Evolutionary conservation across 768 basidiomycete species (phyloP).

Genomic region (Daedalea quercina): DNA sequence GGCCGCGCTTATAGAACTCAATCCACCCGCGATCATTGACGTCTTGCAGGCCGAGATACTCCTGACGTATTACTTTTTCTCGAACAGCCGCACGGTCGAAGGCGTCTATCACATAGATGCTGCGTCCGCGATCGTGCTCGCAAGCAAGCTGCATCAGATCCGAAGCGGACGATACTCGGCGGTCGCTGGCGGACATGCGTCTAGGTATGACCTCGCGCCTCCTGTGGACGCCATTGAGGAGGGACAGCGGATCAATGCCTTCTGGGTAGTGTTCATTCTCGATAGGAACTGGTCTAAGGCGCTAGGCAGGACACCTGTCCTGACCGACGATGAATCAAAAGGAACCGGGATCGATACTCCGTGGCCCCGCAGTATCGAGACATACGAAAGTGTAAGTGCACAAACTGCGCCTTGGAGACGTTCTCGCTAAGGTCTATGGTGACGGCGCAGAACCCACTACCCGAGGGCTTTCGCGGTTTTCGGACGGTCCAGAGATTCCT

Average conservation of each 20-base stretch:
- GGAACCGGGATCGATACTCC: conserved; percentile 31
- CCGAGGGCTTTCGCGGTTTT: conserved; percentile 24
- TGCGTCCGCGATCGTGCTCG: conserved; percentile 30
- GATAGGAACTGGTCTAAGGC: conserved; percentile 52
- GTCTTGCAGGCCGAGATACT: conserved; percentile 39
- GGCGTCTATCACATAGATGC: conserved; percentile 47
- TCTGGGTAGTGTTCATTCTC: conserved; percentile 55
- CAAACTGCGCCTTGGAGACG: conserved; percentile 33
- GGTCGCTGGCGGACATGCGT: background rate
- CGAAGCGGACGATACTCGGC: conserved; percentile 17
- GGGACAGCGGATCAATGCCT: conserved; percentile 59
- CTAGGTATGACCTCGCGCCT: conserved; percentile 25
- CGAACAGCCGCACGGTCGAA: conserved; percentile 51
- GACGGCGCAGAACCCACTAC: conserved; percentile 35
- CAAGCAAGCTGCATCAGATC: conserved; percentile 20
- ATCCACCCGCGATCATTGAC: conserved; percentile 29
- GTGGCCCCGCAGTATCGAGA: conserved; percentile 31
- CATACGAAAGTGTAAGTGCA: conserved; percentile 22
- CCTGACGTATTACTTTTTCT: conserved; percentile 58
- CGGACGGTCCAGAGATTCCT: conserved; percentile 47
- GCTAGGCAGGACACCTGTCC: conserved; percentile 42
- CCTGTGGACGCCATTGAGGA: conserved; percentile 37
- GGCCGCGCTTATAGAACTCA: conserved; percentile 23
- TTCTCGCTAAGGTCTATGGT: background rate
- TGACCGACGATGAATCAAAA: conserved; percentile 47